Evolutionary conservation across 1,284 basidiomycete genomes (phyloP).

Genomic region (Puccinia novopanici): DNA sequence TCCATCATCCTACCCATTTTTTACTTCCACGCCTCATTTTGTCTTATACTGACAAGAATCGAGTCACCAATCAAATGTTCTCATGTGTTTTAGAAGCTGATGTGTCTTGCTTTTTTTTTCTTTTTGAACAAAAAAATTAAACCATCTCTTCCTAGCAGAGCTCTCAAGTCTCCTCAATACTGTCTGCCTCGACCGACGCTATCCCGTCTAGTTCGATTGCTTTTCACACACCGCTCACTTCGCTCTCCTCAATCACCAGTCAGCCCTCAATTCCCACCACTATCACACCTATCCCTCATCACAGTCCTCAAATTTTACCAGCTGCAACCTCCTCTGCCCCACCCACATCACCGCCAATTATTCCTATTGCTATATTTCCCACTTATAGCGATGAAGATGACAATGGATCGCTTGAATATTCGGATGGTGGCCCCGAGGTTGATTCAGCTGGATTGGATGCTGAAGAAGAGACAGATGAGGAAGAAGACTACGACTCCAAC

Average conservation of each 20-base stretch:
- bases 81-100: background rate
- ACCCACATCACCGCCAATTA: conserved; percentile 21
- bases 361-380: conserved; percentile 45
- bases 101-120: background rate
- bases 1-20: background rate
- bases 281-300: conserved; percentile 13
- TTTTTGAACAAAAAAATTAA: background rate
- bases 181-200: conserved; percentile 2
- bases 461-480: conserved; percentile 50
- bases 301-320: background rate
- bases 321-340: conserved; percentile 15
- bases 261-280: background rate
- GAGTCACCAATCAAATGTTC: background rate
- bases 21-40: background rate
- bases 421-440: conserved; percentile 34
- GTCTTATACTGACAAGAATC: background rate
- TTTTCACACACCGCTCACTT: conserved; percentile 3
- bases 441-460: conserved; percentile 17
- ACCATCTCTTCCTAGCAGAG: background rate
- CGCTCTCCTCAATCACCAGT: background rate
- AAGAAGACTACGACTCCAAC: conserved; percentile 52
- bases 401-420: conserved; percentile 23
- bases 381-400: conserved; percentile 48
- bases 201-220: background rate
- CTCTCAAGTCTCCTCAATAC: conserved; percentile 28